Evolutionary conservation across 2,329 filamentous ascomycete species (phyloP).

Genomic region (Hypoxylon sp.): DNA sequence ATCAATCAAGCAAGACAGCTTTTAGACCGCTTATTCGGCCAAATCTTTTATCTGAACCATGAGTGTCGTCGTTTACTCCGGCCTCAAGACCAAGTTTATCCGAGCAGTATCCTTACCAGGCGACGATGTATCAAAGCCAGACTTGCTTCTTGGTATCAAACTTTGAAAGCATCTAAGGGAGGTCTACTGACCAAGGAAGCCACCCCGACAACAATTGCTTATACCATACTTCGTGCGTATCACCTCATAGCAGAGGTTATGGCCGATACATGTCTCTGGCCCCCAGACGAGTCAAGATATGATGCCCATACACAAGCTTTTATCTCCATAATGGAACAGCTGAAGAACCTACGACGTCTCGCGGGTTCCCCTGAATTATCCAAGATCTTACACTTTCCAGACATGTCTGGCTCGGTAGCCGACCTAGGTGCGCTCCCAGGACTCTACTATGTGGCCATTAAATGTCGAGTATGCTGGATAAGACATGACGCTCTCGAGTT

Average conservation of each 20-base stretch:
- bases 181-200: constrained; percentile 34
- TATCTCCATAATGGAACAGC: constrained; percentile 52
- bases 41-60: constrained; percentile 45
- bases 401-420: constrained; percentile 56
- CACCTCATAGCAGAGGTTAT: constrained; percentile 63
- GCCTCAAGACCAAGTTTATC: neutral
- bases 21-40: constrained; percentile 48
- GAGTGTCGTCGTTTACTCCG: constrained; percentile 27
- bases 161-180: constrained; percentile 48
- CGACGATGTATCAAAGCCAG: constrained; percentile 37
- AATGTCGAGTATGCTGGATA: constrained; percentile 62
- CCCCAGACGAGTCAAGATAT: constrained; percentile 56
- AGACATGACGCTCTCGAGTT: constrained; percentile 54
- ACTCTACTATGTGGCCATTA: constrained; percentile 63
- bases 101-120: constrained; percentile 22
- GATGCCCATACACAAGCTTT: constrained; percentile 57
- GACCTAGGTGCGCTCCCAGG: constrained; percentile 64
- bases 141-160: constrained; percentile 45
- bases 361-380: neutral
- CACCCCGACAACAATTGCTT: constrained; percentile 42
- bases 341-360: constrained; percentile 22
- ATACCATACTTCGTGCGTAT: constrained; percentile 57
- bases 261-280: constrained; percentile 54
- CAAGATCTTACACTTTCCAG: constrained; percentile 33
- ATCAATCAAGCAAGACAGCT: constrained; percentile 45